Evolutionary conservation across 2,329 filamentous ascomycete genomes (phyloP), one percentile per base, ranked within the genome.

Genomic region (Apiospora kogelbergensis): DNA sequence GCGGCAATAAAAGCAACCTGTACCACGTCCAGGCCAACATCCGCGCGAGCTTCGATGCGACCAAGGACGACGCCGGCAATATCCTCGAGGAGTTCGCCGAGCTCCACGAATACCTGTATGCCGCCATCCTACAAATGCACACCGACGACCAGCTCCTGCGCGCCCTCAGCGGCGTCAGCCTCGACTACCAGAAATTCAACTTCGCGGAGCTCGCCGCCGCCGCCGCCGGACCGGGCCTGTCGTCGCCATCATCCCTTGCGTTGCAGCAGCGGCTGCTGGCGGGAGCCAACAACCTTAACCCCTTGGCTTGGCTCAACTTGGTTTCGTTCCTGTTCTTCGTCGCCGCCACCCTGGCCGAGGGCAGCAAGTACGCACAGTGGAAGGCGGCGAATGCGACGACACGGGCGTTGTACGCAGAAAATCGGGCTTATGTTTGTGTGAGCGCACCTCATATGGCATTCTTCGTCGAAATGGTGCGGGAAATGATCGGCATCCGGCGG

Each of bases 291-390:
- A 44, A 26, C 3, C 22, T 42, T 22, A 10, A 17, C 24, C 37
- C 24, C 33, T 4, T 63, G 30, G 22, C 15, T 37, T 22, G 41
- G 17, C 7, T 67, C 11, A 40, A 60, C n/a, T 2, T 30, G 22
- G 2, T 63, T 10, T 17, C 40, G 30, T 42, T 63, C n/a, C 7
- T 60, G 20, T 26, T 67, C 46, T 63, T 57, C 45, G 10, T 44
- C 6, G 66, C 48, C 11, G 66, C 66, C 3, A 33, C 66, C 30
- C 13, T 60, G n/a, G 66, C 66, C 37, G 66, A 67, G 66, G 65
- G 65, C 6, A n/a, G 30, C 33, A 57, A 60, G 48, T 63, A 67
- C 6, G 48, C 66, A 22, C 46, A 57, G n/a, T 67, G 66, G 66
- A 22, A 7, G 9, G 17, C 22, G 46, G 37, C 45, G 33, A 67